Base-by-base conservation (phyloP, 1,139 yeast genomes). In the Saccharomyces uvarum region DNA sequence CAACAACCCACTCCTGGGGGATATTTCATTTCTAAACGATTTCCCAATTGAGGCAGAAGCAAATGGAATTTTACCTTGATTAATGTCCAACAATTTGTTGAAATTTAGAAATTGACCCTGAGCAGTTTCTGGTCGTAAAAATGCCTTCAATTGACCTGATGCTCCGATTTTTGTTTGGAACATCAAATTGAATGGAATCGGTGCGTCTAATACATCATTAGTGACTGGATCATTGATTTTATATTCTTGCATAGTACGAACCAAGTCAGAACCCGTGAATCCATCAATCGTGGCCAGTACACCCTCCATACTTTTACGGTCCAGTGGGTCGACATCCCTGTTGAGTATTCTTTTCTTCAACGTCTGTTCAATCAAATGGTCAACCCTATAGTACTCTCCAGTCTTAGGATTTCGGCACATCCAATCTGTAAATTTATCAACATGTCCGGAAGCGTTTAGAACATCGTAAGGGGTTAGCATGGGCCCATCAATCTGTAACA, bases 161-260 rank as follows among this genome's bases (percentile, higher is more conserved):
- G 99, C 99, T 53, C 99, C 99, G 72, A 95, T 95, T 56, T 97
- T 97, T 56, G 99, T 95, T 74, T 91, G 98, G 71, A 95, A 95
- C 99, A 95, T 95, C 74, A 95, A 83, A 77, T 95, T 95, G 83
- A 95, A 95, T 71, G 90, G 97, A 62, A 80, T 82, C 63, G 99
- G 99, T 51, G 86, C 86, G 71, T 89, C 96, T 67, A 95, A 81
- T 54, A 81, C 77, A 50, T 88, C 96, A 58, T 88, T 88, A 58
- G 96, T 90, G 53, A 82, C 89, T 50, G 99, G 99, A 78, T 91
- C 93, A 66, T 82, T 84, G 70, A 95, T 93, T 59, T 86, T 77
- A 74, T 86, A 80, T 73, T 89, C 85, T 59, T 68, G 77, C 78
- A 95, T 90, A 64, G 95, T 76, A 66, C 88, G 87, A 61, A 97